A percentile compares a stretch with the other conserved stretches of the same genome.
These are phyloP conservation scores for Hordeum pubiflorum DNA, from an alignment of 202 grass and related monocot species.

Conservation along the genomic window DNA sequence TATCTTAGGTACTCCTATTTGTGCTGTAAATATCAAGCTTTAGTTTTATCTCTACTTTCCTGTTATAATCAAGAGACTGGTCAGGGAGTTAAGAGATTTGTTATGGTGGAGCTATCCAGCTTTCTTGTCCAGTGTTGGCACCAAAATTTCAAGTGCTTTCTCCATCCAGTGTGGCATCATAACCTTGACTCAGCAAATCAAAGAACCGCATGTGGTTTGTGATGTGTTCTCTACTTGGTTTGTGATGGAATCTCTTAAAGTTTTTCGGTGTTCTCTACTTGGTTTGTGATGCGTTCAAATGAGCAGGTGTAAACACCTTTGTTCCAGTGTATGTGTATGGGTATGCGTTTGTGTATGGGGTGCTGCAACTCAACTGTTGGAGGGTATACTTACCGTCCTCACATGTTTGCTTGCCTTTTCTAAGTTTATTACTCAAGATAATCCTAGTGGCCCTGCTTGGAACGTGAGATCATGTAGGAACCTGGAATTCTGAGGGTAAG, in stretches of 20 bases:
- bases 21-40: conserved; percentile 29
- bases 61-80: conserved; percentile 10
- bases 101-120: not conserved
- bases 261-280: not conserved
- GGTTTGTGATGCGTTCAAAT: not conserved
- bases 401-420: not conserved
- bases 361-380: not conserved
- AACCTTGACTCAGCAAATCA: not conserved
- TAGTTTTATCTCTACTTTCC: conserved; percentile 9
- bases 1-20: not conserved
- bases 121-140: not conserved
- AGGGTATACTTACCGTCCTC: not conserved
- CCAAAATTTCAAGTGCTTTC: not conserved
- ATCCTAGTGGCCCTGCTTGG: not conserved
- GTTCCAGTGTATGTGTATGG: no score
- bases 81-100: not conserved
- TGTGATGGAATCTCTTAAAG: not conserved
- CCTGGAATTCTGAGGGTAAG: not conserved
- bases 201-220: no score
- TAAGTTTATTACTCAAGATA: not conserved
- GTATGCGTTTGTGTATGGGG: not conserved
- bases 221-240: no score
- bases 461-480: not conserved
- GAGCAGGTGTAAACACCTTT: not conserved
- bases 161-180: conserved; percentile 1